Percentiles rank a stretch among this genome's conserved stretches.
Conservation (phyloP, 305 asterid genomes). For the Solanum hybrid region DNA sequence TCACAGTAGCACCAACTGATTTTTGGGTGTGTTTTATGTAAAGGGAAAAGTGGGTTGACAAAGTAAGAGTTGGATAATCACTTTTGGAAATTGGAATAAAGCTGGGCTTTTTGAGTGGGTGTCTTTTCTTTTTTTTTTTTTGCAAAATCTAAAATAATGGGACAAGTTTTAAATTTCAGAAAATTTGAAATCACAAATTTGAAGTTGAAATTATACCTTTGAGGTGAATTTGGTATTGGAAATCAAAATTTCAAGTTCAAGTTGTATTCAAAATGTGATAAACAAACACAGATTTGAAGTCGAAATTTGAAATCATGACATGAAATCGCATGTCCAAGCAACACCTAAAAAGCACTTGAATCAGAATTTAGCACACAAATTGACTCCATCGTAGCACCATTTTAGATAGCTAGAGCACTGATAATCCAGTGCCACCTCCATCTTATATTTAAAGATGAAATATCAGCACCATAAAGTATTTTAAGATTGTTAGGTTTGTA, state of each 20-base stretch:
- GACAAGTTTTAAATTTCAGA: not conserved
- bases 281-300: not conserved
- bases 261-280: not conserved
- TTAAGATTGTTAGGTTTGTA: constrained; percentile 1
- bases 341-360: not conserved
- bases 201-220: not conserved
- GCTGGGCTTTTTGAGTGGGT: not conserved
- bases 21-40: not conserved
- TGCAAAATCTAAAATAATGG: not conserved
- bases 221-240: not conserved
- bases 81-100: not conserved
- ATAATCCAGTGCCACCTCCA: not conserved
- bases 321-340: not conserved
- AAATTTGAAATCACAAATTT: not conserved
- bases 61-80: not conserved
- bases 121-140: not conserved
- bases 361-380: not conserved
- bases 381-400: not conserved
- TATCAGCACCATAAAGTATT: not conserved
- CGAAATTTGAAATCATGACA: not conserved
- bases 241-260: not conserved
- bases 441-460: not conserved
- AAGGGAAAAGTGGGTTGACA: not conserved
- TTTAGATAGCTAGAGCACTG: not conserved
- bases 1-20: not conserved